A percentile compares a stretch with the other conserved stretches of the same genome.
Evolutionary conservation across 257 asterid genomes (phyloP).

Genomic region (Petrea volubilis): DNA sequence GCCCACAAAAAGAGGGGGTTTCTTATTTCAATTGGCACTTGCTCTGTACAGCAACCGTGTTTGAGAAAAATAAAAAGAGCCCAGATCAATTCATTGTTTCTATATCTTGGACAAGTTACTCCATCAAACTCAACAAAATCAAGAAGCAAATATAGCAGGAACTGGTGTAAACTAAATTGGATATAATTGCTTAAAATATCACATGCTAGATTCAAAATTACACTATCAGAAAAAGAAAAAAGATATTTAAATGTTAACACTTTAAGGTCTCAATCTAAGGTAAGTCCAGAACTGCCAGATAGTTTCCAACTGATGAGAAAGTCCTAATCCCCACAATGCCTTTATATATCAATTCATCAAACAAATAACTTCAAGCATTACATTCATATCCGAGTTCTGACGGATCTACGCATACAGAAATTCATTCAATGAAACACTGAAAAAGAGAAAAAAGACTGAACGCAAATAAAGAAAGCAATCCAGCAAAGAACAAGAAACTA

Average conservation of each 20-base stretch:
- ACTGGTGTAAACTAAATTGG: not conserved
- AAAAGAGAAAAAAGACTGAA: not conserved
- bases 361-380: conserved; percentile 1
- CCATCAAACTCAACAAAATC: not conserved
- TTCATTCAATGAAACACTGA: not conserved
- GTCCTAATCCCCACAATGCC: conserved; percentile 16
- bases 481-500: not conserved
- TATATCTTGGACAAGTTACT: not conserved
- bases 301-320: conserved; percentile 1
- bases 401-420: not conserved
- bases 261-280: conserved; percentile 26
- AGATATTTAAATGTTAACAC: conserved; percentile 7
- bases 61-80: not conserved
- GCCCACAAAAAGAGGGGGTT: not conserved
- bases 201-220: not conserved
- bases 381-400: conserved; percentile 10
- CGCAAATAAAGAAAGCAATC: not conserved
- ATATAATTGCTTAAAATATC: conserved; percentile 16
- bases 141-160: conserved; percentile 15
- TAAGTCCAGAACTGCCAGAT: conserved; percentile 17
- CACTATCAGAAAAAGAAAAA: conserved; percentile 1
- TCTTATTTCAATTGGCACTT: conserved; percentile 20
- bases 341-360: conserved; percentile 19
- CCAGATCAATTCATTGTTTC: not conserved
- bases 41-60: conserved; percentile 26